Evolutionary conservation across 805 yeast species (phyloP), one percentile per base, ranked within the genome.

Genomic region (Candida endomychidarum): DNA sequence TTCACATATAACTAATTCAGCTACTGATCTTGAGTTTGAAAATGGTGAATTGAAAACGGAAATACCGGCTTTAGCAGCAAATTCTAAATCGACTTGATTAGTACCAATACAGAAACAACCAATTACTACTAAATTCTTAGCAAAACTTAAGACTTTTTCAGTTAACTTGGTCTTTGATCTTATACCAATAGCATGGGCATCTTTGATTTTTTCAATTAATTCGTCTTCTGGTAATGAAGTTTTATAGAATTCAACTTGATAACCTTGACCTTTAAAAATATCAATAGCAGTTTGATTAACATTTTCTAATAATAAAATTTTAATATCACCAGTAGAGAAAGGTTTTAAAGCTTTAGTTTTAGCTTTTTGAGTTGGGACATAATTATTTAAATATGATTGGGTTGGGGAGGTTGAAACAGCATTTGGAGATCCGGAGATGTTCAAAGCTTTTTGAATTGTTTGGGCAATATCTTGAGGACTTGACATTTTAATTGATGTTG

Each of bases 31-130:
- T 25, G 98, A 91, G 75, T 93, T 93, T 51, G 97, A 89, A 73
- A 93, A 93, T 37, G 99, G 99, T 23, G 99, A 90, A 77, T 89
- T 88, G 83, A 93, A 93, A 17, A 93, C 99, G 34, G 97, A 90
- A 63, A 91, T 78, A 70, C 99, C 99, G 36, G 78, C 77, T 57
- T 83, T 78, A 49, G 98, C 96, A 42, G 99, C 99, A 55, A 61
- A 86, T 52, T 86, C 86, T 49, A 90, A 75, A 63, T 93, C 95
- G 41, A 93, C 99, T 72, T 93, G 99, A 72, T 93, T 93, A 46
- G 98, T 93, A 58, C 99, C 99, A 53, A 93, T 93, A 77, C 99
- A 93, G 85, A 93, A 93, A 73, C 99, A 93, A 42, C 99, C 99
- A 65, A 93, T 74, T 22, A 80, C 90, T 19, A 86, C 86, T 65